phyloP scores from a whole-genome alignment of 2,329 filamentous ascomycete genomes.

The Stenocarpella maydis region DNA sequence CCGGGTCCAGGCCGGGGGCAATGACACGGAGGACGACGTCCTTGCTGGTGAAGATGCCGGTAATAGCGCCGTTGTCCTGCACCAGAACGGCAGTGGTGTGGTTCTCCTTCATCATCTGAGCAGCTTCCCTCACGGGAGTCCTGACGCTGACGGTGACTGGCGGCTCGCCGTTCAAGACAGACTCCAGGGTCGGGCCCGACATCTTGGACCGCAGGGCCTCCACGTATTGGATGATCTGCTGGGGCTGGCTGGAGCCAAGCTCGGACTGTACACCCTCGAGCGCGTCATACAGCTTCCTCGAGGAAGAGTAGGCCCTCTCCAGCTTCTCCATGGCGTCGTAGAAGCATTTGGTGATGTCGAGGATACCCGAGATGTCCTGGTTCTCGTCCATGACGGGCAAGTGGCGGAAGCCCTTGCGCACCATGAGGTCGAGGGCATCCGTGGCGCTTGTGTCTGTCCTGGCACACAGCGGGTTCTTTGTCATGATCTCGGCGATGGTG shows the following conservation, averaged over 20 bases:
- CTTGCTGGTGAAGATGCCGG: constrained; percentile 99
- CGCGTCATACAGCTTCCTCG: constrained; percentile 97
- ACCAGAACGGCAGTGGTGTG: constrained; percentile 96
- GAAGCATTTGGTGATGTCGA: constrained; percentile 99
- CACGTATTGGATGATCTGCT: constrained; percentile 99
- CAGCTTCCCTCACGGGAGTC: constrained; percentile 95
- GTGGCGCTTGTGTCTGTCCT: constrained; percentile 98
- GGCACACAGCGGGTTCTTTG: constrained; percentile 97
- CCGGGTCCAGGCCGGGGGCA: constrained; percentile 91
- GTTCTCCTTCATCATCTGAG: constrained; percentile 97
- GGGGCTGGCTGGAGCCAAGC: constrained; percentile 91
- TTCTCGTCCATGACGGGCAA: constrained; percentile 99
- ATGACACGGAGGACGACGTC: constrained; percentile 98
- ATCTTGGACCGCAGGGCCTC: constrained; percentile 95
- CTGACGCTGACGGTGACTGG: constrained; percentile 95
- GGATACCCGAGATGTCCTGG: constrained; percentile 96
- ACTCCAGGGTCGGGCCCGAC: constrained; percentile 96
- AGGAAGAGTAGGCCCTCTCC: constrained; percentile 96
- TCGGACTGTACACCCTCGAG: constrained; percentile 98
- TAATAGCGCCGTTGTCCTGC: constrained; percentile 96
- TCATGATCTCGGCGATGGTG: constrained; percentile 99
- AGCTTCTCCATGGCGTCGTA: constrained; percentile 99
- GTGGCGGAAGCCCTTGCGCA: constrained; percentile 96
- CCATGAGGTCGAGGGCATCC: constrained; percentile 97
- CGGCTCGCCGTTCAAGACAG: constrained; percentile 88